Percentiles rank a stretch among this genome's conserved stretches.
Conservation (phyloP, 1,284 basidiomycete genomes). For the Rhodofomes roseus region DNA sequence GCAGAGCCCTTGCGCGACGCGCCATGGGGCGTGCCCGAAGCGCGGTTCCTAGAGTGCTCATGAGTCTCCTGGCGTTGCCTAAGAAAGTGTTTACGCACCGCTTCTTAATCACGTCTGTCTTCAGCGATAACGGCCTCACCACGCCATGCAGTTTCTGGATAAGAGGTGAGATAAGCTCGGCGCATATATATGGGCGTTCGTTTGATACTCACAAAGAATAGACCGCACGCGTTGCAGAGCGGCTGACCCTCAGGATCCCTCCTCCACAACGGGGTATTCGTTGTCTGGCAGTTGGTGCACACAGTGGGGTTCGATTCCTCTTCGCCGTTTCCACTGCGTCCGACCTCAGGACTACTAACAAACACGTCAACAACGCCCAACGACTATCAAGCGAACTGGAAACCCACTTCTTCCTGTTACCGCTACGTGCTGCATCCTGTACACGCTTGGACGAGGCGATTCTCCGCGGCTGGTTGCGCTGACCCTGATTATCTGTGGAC, state of each 20-base stretch:
- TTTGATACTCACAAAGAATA: conserved; percentile 75
- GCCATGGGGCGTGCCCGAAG: conserved; percentile 65
- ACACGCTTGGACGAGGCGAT: conserved; percentile 58
- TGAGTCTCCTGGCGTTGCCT: background rate
- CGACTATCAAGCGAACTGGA: background rate
- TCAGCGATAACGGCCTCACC: conserved; percentile 88
- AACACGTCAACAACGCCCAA: background rate
- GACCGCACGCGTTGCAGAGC: conserved; percentile 87
- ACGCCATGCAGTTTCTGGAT: conserved; percentile 91
- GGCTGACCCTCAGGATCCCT: conserved; percentile 95
- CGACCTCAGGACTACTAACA: conserved; percentile 11
- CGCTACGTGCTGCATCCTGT: conserved; percentile 38
- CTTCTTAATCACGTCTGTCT: conserved; percentile 98
- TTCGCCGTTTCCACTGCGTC: conserved; percentile 55
- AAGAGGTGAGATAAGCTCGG: conserved; percentile 10
- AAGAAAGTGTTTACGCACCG: conserved; percentile 49
- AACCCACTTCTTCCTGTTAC: conserved; percentile 47
- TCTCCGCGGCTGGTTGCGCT: conserved; percentile 38
- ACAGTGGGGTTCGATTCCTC: conserved; percentile 71
- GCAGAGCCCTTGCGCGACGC: conserved; percentile 58
- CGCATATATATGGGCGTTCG: conserved; percentile 4
- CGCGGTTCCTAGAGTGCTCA: conserved; percentile 58
- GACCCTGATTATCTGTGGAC: conserved; percentile 48
- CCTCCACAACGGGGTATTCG: conserved; percentile 94
- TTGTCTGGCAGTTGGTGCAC: conserved; percentile 94